Conservation (phyloP, 495 filamentous ascomycete genomes). For the Tuber magnatum region DNA sequence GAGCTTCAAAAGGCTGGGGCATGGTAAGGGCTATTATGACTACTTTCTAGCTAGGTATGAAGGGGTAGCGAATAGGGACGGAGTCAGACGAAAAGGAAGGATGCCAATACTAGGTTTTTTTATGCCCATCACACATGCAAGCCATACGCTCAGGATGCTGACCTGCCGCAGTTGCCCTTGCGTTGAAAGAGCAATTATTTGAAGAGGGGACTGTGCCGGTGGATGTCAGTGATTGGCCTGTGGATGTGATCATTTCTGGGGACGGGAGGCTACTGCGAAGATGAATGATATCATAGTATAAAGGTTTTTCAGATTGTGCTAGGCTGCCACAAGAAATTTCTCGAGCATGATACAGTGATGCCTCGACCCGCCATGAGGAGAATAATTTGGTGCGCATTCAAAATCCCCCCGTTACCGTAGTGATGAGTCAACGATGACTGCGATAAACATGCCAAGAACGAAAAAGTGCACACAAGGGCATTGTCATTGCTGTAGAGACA, state of each 20-base stretch:
- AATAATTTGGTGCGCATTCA: neutral
- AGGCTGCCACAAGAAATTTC: neutral
- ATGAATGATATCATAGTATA: slow-evolving; percentile 2
- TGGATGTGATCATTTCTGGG: slow-evolving; percentile 62
- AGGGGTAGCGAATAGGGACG: slow-evolving; percentile 44
- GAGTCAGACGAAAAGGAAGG: slow-evolving; percentile 42
- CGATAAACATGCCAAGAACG: neutral
- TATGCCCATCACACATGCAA: neutral
- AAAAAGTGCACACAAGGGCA: neutral
- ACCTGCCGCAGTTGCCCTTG: slow-evolving; percentile 65
- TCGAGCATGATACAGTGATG: neutral
- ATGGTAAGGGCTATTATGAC: slow-evolving; percentile 97
- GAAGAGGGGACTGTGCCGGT: slow-evolving; percentile 56
- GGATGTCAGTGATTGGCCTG: slow-evolving; percentile 56
- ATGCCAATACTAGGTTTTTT: slow-evolving; percentile 50
- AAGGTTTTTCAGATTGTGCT: neutral
- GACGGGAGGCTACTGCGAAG: slow-evolving; percentile 43
- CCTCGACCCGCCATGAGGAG: neutral
- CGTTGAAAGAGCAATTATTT: slow-evolving; percentile 81
- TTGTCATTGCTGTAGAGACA: neutral
- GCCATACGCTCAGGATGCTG: slow-evolving; percentile 24
- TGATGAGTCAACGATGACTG: neutral
- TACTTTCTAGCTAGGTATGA: slow-evolving; percentile 72
- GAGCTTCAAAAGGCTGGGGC: slow-evolving; percentile 69
- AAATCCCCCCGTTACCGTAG: neutral